Evolutionary conservation across 768 basidiomycete genomes (phyloP).

Genomic region (Jaapia argillacea): DNA sequence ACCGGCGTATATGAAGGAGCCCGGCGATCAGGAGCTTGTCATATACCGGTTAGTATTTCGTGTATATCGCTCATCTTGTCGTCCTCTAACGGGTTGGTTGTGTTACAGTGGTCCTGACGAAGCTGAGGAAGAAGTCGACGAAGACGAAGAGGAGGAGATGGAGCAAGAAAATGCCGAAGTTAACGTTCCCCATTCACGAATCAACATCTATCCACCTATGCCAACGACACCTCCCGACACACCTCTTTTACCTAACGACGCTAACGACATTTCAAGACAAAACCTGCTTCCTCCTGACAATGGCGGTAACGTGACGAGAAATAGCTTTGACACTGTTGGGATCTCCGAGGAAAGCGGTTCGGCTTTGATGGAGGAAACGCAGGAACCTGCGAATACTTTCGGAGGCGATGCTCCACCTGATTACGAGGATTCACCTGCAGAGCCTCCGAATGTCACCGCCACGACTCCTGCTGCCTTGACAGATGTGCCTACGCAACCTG

Average conservation of each 20-base stretch:
- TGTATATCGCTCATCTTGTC: neutral
- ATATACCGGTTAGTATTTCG: slow-evolving; percentile 34
- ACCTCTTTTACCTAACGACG: neutral
- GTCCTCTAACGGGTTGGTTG: neutral
- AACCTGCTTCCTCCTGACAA: neutral
- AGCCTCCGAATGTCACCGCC: too few species aligned
- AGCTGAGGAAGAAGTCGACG: slow-evolving; percentile 15
- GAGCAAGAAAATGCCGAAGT: neutral
- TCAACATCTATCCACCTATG: too few species aligned
- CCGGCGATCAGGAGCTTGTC: slow-evolving; percentile 75
- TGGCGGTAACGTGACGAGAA: neutral
- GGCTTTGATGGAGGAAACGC: too few species aligned
- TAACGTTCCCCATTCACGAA: neutral
- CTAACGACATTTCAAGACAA: neutral
- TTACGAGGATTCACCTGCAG: too few species aligned
- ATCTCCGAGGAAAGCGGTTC: neutral
- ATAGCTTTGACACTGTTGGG: neutral
- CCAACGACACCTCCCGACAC: neutral
- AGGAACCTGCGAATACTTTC: too few species aligned
- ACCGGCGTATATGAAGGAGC: slow-evolving; percentile 77
- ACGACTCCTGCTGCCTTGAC: too few species aligned
- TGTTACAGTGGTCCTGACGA: slow-evolving; percentile 18
- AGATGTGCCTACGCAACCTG: too few species aligned
- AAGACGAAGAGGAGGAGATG: too few species aligned
- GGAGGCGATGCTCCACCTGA: too few species aligned